A percentile compares a stretch with the other conserved stretches of the same genome.
phyloP scores from a whole-genome alignment of 352 stramenopile genomes.

The Globisporangium acanthophoron region DNA sequence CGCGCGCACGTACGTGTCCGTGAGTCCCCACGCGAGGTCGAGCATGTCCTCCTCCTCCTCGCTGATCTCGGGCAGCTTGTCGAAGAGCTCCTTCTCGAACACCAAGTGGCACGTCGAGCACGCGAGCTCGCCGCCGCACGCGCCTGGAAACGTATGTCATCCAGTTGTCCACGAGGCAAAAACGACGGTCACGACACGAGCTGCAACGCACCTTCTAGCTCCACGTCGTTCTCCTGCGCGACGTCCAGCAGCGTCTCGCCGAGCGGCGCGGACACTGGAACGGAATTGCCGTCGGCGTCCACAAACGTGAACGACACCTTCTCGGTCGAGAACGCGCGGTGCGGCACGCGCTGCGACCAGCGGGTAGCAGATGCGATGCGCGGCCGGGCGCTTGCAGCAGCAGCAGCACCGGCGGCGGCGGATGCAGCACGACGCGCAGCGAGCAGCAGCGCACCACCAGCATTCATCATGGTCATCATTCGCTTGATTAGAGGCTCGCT shows the following conservation, averaged over 20 bases:
- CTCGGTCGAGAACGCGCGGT: constrained; percentile 33
- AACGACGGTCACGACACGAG: not conserved
- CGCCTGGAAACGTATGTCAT: constrained; percentile 30
- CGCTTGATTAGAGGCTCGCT: too few species aligned
- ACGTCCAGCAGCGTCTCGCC: constrained; percentile 87
- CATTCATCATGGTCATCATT: too few species aligned
- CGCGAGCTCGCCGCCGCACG: constrained; percentile 90
- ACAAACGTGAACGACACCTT: constrained; percentile 83
- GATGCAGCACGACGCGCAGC: not conserved
- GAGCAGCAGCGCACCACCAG: not conserved
- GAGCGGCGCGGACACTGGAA: constrained; percentile 57
- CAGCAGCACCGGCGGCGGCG: not conserved
- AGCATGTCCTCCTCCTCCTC: constrained; percentile 96
- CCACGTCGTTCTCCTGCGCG: constrained; percentile 91
- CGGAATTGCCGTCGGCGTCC: constrained; percentile 67
- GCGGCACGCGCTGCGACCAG: not conserved
- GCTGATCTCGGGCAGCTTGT: constrained; percentile 79
- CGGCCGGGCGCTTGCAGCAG: too few species aligned
- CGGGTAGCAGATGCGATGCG: not conserved
- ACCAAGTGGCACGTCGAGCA: constrained; percentile 94
- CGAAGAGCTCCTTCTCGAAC: constrained; percentile 87
- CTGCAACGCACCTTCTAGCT: constrained; percentile 71
- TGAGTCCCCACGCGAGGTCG: constrained; percentile 91
- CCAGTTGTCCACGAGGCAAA: not conserved
- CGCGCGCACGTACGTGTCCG: constrained; percentile 76